Conservation (phyloP, 495 filamentous ascomycete species). For the Penicillium cosmopolitanum region DNA sequence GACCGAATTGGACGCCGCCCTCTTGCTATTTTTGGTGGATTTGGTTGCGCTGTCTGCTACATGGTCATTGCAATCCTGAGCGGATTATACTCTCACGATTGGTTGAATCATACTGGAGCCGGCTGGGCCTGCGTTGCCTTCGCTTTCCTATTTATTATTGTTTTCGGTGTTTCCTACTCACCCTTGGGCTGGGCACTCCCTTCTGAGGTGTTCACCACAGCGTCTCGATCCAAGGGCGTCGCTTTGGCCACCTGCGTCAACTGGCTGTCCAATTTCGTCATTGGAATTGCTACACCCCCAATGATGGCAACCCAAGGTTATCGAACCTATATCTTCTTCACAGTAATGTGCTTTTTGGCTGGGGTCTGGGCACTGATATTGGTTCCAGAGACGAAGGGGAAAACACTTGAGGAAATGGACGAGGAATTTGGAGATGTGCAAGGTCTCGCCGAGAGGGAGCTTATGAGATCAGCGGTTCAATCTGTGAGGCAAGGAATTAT, state of each 20-base stretch:
- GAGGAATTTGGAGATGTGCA: constrained; percentile 8
- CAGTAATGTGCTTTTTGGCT: constrained; percentile 10
- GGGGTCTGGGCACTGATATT: constrained; percentile 8
- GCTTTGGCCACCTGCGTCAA: constrained; percentile 58
- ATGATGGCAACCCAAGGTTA: constrained; percentile 59
- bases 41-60: constrained; percentile 64
- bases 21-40: constrained; percentile 16
- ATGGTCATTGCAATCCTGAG: constrained; percentile 70
- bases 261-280: constrained; percentile 67
- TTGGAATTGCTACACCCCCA: constrained; percentile 60
- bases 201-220: constrained; percentile 67
- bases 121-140: constrained; percentile 59
- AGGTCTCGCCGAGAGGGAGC: constrained; percentile 7
- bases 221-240: constrained; percentile 66
- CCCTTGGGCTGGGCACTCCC: constrained; percentile 69
- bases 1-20: constrained; percentile 15
- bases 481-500: neutral
- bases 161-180: constrained; percentile 69
- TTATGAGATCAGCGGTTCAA: neutral
- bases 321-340: constrained; percentile 4
- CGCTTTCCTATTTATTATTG: constrained; percentile 71
- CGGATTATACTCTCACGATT: constrained; percentile 55
- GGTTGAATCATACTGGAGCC: constrained; percentile 61
- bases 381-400: constrained; percentile 10
- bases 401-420: constrained; percentile 13